Conservation (phyloP, 2,329 filamentous ascomycete genomes). For the Stemphylium vesicarium region DNA sequence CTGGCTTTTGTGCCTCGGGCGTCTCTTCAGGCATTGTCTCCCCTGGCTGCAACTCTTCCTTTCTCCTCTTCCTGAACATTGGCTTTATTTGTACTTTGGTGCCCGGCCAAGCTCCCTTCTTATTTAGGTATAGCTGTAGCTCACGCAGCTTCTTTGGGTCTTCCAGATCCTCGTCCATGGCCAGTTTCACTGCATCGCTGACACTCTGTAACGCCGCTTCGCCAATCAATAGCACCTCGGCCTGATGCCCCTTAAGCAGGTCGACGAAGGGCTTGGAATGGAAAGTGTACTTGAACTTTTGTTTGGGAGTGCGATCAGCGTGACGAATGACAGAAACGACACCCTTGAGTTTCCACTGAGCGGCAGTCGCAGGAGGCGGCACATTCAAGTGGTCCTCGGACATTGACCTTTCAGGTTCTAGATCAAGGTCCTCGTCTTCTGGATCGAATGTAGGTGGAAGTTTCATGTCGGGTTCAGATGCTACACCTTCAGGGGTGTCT, state of each 20-base stretch:
- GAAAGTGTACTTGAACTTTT: conserved; percentile 99
- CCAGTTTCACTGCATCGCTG: conserved; percentile 82
- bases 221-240: conserved; percentile 93
- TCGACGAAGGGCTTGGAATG: conserved; percentile 96
- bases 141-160: conserved; percentile 85
- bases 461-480: conserved; percentile 43
- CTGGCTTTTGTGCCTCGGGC: conserved; percentile 31
- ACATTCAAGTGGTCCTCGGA: conserved; percentile 46
- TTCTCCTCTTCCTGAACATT: conserved; percentile 92
- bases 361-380: conserved; percentile 70
- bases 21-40: conserved; percentile 39
- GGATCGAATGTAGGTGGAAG: conserved; percentile 36
- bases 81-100: conserved; percentile 99
- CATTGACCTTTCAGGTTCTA: conserved; percentile 34
- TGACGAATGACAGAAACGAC: conserved; percentile 96
- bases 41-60: conserved; percentile 60
- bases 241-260: conserved; percentile 90
- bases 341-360: conserved; percentile 97
- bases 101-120: conserved; percentile 91
- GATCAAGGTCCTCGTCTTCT: conserved; percentile 25
- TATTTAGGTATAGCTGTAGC: conserved; percentile 83
- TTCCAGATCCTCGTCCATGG: conserved; percentile 79
- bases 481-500: conserved; percentile 23
- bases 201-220: conserved; percentile 89
- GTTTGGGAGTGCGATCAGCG: conserved; percentile 95